Base-by-base conservation (phyloP, 2,329 filamentous ascomycete genomes). In the Colletotrichum horii region DNA sequence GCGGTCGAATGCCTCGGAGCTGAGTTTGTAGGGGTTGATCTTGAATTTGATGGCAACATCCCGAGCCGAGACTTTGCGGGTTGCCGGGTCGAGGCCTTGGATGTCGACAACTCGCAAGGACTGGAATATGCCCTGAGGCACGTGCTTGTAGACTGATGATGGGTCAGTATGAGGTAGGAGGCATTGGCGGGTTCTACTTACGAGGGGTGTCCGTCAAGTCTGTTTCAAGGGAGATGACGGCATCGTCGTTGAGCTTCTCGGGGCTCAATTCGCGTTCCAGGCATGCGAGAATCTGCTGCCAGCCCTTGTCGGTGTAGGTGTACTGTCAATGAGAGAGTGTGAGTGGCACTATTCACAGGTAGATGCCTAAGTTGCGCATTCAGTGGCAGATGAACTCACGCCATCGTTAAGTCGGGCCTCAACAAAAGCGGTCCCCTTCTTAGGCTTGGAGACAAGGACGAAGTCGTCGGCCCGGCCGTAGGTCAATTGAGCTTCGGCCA, bases 41-140 rank as follows among this genome's bases (percentile, higher is more conserved):
- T 74, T 74, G 56, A 76, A 60, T 60, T 76, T 74, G 34, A 76
- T 74, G 7, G 70, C 64, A 22, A 76, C 74, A 28, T 76, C 74
- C 15, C 70, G 70, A 9, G 48, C 56, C 4, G 56, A 48, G 64
- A 76, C 24, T 4, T 69, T 6, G 22, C 65, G 70, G 1, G 43
- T 73, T 14, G 74, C 36, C 3, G 74, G 70, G n/a, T 69, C 74
- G 15, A 76, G 64, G 15, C 74, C 74, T n/a, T 74, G 74, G 16
- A 76, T 65, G 34, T 74, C 74, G 24, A 76, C 74, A 3, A 76
- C 70, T 24, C 74, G 74, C 15, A 76, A 34, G 8, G 74, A 76
- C 32, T 76, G 70, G 58, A 74, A 76, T 58, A 76, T 60, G 28
- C 68, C 70, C 15, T 14, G 28, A 5, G 73, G 73, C 11, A 76